Percentiles rank a stretch among this genome's conserved stretches.
These are phyloP conservation scores for Acanthamoeba culbertsoni DNA, from an alignment of 208 protist species.

Conservation along the genomic window DNA sequence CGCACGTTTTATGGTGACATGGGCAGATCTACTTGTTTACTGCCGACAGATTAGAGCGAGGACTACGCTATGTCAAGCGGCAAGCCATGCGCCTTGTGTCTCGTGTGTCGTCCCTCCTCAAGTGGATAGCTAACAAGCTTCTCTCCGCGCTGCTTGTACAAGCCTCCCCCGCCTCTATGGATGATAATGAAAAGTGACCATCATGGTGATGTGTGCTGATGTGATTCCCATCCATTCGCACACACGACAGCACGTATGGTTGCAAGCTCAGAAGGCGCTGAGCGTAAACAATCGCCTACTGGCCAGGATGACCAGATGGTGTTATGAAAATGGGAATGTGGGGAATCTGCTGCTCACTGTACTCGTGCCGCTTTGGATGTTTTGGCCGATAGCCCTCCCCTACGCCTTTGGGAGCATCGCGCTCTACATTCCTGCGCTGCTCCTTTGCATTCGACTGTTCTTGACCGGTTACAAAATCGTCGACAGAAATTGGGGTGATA, in stretches of 20 bases:
- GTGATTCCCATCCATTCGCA: too few species aligned
- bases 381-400: not conserved
- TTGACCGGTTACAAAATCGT: conserved; percentile 48
- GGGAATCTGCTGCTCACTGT: not conserved
- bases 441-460: not conserved
- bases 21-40: too few species aligned
- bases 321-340: conserved; percentile 6
- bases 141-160: too few species aligned
- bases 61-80: too few species aligned
- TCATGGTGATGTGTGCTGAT: too few species aligned
- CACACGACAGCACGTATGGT: not conserved
- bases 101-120: too few species aligned
- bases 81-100: too few species aligned
- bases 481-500: conserved; percentile 33
- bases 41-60: too few species aligned
- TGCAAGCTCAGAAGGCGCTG: not conserved
- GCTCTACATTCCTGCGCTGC: conserved; percentile 3
- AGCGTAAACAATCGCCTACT: not conserved
- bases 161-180: too few species aligned
- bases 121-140: too few species aligned
- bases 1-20: too few species aligned
- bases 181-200: too few species aligned
- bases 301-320: not conserved
- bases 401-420: not conserved
- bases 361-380: conserved; percentile 31